Conservation (phyloP, 257 asterid genomes). For the Gentiana straminea region DNA sequence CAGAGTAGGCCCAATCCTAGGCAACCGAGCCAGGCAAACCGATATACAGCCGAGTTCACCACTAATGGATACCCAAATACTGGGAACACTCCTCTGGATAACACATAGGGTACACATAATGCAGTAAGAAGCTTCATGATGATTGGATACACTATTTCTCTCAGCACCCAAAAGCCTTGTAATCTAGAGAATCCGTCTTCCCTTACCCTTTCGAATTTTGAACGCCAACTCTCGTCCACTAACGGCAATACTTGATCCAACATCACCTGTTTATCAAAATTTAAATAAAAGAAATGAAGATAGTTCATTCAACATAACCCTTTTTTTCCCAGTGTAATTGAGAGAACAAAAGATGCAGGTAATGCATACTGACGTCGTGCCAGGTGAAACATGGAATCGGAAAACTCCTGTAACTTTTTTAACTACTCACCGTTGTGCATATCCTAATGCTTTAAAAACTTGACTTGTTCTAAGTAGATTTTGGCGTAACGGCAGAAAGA, state of each 20-base stretch:
- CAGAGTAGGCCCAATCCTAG: conserved; percentile 56
- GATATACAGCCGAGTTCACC: conserved; percentile 86
- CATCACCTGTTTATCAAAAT: conserved; percentile 48
- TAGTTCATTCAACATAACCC: neutral
- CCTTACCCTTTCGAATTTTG: conserved; percentile 87
- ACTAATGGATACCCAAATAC: conserved; percentile 78
- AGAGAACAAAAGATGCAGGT: too few species aligned
- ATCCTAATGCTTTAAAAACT: too few species aligned
- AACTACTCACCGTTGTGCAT: too few species aligned
- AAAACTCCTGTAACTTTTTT: too few species aligned
- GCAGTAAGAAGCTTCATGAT: conserved; percentile 92
- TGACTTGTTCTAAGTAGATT: too few species aligned
- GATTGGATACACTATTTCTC: conserved; percentile 80
- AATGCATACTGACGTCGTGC: too few species aligned
- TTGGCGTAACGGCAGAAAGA: too few species aligned
- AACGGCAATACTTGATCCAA: conserved; percentile 92
- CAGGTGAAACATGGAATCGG: too few species aligned
- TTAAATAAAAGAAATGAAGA: neutral
- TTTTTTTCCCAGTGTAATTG: too few species aligned
- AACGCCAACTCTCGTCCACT: conserved; percentile 88
- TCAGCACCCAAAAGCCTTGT: conserved; percentile 81
- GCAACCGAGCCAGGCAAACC: conserved; percentile 96
- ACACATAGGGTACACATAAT: conserved; percentile 79
- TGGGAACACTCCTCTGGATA: conserved; percentile 83
- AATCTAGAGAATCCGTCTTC: conserved; percentile 94